phyloP scores from a whole-genome alignment of 1,284 basidiomycete species.

The Apiotrichum gracile region DNA sequence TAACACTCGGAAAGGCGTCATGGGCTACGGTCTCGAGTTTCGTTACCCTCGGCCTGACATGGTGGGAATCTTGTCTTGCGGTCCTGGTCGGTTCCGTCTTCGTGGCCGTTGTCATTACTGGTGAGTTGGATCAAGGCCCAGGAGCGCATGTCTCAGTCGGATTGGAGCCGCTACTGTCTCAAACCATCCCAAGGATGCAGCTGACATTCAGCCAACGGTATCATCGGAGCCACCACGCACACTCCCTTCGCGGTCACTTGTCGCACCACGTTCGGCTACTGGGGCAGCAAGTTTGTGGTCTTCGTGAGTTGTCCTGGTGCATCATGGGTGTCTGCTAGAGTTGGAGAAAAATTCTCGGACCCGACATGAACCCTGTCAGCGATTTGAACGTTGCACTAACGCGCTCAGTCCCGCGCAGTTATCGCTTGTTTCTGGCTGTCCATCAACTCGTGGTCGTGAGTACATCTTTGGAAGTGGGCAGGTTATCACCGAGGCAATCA shows the following conservation, averaged over 20 bases:
- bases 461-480: neutral
- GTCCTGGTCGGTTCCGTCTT: slow-evolving; percentile 29
- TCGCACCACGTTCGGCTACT: slow-evolving; percentile 71
- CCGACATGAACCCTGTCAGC: too few relatives aligned
- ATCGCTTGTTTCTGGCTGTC: slow-evolving; percentile 76
- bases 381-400: too few relatives aligned
- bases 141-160: neutral
- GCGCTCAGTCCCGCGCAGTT: slow-evolving; percentile 56
- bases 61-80: slow-evolving; percentile 32
- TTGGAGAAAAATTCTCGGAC: neutral
- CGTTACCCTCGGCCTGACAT: slow-evolving; percentile 36
- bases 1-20: slow-evolving; percentile 31
- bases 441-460: slow-evolving; percentile 53
- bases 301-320: slow-evolving; percentile 10
- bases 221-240: slow-evolving; percentile 63
- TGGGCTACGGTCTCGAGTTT: slow-evolving; percentile 38
- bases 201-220: slow-evolving; percentile 53
- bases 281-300: slow-evolving; percentile 51
- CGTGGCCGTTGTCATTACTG: slow-evolving; percentile 29
- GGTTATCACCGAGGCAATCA: slow-evolving; percentile 1
- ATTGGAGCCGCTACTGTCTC: neutral
- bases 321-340: neutral
- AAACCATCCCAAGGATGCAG: neutral
- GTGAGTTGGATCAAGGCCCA: slow-evolving; percentile 9
- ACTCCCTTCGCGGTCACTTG: slow-evolving; percentile 66